Evolutionary conservation across 495 filamentous ascomycete species (phyloP).

Genomic region (Viridothelium virens): DNA sequence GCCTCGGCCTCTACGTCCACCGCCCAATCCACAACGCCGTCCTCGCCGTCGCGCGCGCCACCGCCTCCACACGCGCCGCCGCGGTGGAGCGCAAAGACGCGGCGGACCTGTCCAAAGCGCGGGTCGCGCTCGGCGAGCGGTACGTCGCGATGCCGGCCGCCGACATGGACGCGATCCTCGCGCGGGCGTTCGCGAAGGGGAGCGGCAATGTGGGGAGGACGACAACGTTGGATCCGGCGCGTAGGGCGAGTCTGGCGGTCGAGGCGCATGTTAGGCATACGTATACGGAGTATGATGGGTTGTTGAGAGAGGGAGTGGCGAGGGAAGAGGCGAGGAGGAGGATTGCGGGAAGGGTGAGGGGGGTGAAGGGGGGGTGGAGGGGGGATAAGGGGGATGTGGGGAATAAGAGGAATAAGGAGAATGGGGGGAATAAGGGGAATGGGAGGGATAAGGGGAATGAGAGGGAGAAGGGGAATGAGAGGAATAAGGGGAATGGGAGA

Average conservation of each 20-base stretch:
- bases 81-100: constrained; percentile 37
- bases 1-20: constrained; percentile 11
- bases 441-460: neutral
- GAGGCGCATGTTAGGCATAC: constrained; percentile 47
- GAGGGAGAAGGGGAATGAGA: too few species aligned
- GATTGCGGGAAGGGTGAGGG: constrained; percentile 39
- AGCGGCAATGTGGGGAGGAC: constrained; percentile 46
- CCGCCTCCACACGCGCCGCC: constrained; percentile 35
- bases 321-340: constrained; percentile 42
- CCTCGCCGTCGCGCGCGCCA: neutral
- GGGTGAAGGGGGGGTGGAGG: constrained; percentile 34
- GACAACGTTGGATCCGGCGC: constrained; percentile 31
- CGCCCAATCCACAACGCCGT: neutral
- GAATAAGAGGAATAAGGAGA: neutral
- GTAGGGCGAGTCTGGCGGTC: constrained; percentile 40
- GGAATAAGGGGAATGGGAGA: too few species aligned
- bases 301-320: constrained; percentile 52
- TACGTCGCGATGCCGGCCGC: constrained; percentile 42
- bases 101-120: constrained; percentile 32
- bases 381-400: neutral
- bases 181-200: constrained; percentile 44
- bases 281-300: constrained; percentile 42
- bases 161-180: constrained; percentile 36
- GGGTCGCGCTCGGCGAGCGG: constrained; percentile 31
- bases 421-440: neutral